These are phyloP conservation scores for Andrographis paniculata DNA, from an alignment of 305 asterid species.

Conservation along the genomic window DNA sequence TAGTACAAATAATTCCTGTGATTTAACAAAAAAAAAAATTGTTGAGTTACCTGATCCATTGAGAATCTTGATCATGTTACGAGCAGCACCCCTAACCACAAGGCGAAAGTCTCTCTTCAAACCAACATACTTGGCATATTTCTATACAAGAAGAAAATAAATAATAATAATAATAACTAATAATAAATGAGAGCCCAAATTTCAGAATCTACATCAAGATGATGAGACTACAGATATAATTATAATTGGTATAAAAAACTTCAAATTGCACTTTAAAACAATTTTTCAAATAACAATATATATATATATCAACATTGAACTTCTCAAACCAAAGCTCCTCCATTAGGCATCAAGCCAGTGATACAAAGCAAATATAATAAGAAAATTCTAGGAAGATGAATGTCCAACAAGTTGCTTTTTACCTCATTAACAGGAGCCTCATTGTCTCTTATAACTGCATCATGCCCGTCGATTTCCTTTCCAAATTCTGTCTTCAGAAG, in stretches of 20 bases:
- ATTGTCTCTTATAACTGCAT: conserved; percentile 90
- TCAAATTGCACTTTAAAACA: not conserved
- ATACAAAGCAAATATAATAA: too few species aligned
- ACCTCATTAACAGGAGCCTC: conserved; percentile 98
- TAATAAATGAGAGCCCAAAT: conserved; percentile 9
- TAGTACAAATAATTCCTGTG: conserved; percentile 8
- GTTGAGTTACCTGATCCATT: conserved; percentile 86
- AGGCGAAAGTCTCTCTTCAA: conserved; percentile 91
- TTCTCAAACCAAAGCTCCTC: conserved; percentile 8
- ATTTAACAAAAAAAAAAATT: too few species aligned
- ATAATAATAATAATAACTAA: too few species aligned
- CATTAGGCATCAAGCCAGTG: not conserved
- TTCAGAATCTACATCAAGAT: conserved; percentile 13
- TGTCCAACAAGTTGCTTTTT: too few species aligned
- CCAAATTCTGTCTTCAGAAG: conserved; percentile 90
- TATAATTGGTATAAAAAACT: too few species aligned
- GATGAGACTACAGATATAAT: too few species aligned
- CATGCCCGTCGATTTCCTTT: conserved; percentile 85
- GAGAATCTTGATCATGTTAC: conserved; percentile 84
- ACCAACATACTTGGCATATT: conserved; percentile 89
- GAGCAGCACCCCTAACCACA: conserved; percentile 92
- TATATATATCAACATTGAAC: conserved; percentile 2
- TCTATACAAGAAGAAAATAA: conserved; percentile 34
- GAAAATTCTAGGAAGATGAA: too few species aligned
- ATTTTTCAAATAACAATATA: not conserved